Evolutionary conservation across 768 basidiomycete genomes (phyloP), one percentile per base, ranked within the genome.

Genomic region (Holtermannia corniformis): DNA sequence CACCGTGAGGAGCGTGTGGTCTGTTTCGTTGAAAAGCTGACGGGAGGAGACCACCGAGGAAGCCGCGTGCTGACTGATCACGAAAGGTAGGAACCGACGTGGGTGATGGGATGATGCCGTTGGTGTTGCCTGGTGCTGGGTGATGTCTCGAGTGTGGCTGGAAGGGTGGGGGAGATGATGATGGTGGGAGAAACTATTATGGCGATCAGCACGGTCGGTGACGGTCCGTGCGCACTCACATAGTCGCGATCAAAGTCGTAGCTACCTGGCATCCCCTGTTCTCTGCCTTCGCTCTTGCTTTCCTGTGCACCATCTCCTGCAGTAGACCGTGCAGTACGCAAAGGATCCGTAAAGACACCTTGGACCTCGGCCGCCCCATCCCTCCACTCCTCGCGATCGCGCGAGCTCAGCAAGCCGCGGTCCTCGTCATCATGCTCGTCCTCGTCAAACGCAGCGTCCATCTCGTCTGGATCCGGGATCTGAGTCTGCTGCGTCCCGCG

Each of bases 371-470:
- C 62, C 26, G 44, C 52, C 21, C 65, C 68, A 13, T 66, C 62
- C 32, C 63, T 56, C 32, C 32, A 37, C 16, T 37, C 40, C 43
- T 25, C 16, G 56, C 56, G 1, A 47, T 54, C 0, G 51, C 59
- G 20, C 14, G 57, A 24, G 51, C 16, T 2, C 50, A 55, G 41
- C 57, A 61, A 42, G 10, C 52, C 27, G 47, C 59, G 13, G n/a
- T 22, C 3, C 47, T 59, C 77, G 41, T 81, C 80, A 60, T 82
- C 77, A 52, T 82, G 81, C 56, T 78, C 77, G 51, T 87, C 86
- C 3, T 81, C 79, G 60, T 86, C 84, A 59, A 89, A 89, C 1
- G 87, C 83, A 25, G 82, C 86, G 62, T 86, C 80, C 65, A 89
- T 80, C 71, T 88, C 86, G 43, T 61, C 54, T 2, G 70, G 59